phyloP scores from a whole-genome alignment of 2,329 filamentous ascomycete species.

The Madurella fahalii region DNA sequence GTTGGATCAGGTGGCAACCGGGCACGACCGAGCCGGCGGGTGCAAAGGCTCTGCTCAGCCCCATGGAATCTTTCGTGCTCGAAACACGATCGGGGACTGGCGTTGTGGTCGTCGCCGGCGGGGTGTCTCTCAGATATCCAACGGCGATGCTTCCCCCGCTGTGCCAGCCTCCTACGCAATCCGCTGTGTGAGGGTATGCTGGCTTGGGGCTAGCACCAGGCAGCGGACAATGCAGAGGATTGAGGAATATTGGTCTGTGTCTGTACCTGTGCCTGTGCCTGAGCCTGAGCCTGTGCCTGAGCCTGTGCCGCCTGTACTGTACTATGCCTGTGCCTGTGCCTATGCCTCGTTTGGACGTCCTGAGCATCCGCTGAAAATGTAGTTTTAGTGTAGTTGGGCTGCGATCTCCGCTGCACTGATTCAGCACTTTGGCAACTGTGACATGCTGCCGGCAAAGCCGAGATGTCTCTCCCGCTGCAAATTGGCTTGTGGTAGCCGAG shows the following conservation, averaged over 20 bases:
- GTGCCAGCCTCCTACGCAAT: conserved; percentile 6
- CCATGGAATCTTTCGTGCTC: neutral
- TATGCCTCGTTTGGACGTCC: too few species aligned
- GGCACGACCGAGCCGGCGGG: neutral
- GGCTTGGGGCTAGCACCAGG: conserved; percentile 4
- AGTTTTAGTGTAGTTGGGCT: too few species aligned
- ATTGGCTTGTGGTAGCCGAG: too few species aligned
- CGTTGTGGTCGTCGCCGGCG: neutral
- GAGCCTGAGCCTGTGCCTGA: too few species aligned
- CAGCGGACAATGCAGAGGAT: neutral
- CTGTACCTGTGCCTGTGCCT: neutral
- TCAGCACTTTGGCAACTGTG: too few species aligned
- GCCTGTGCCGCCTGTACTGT: too few species aligned
- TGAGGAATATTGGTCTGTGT: neutral
- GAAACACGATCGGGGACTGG: neutral
- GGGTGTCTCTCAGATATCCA: too few species aligned
- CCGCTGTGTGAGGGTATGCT: neutral
- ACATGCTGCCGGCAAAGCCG: too few species aligned
- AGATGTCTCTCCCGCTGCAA: too few species aligned
- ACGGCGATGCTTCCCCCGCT: neutral
- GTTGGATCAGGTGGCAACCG: neutral
- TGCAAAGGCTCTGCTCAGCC: neutral
- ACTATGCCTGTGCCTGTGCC: too few species aligned
- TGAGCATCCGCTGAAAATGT: too few species aligned
- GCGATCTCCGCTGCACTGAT: too few species aligned